Conservation (phyloP, 208 protist species). For the Acanthamoeba lenticulata region DNA sequence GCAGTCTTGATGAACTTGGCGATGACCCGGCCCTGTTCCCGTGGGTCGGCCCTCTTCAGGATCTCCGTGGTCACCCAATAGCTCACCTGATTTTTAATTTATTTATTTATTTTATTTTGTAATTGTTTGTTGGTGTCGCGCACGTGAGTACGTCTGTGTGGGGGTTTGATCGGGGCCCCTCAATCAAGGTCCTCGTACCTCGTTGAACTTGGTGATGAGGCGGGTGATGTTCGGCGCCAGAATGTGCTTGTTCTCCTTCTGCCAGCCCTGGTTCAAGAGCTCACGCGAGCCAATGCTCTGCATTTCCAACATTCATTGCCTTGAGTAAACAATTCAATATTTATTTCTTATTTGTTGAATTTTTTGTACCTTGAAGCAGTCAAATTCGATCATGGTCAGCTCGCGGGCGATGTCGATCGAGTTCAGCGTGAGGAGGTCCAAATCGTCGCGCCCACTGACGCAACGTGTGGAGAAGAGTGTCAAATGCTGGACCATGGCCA, state of each 20-base stretch:
- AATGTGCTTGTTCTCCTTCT: background rate
- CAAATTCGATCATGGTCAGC: background rate
- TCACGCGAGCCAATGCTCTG: background rate
- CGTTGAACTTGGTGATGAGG: conserved; percentile 45
- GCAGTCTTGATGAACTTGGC: conserved; percentile 52
- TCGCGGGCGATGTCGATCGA: background rate
- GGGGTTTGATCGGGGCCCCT: no score
- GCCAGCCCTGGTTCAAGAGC: background rate
- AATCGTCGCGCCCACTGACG: background rate
- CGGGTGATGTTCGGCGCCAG: background rate
- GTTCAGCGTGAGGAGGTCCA: background rate
- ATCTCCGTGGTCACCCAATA: conserved; percentile 67
- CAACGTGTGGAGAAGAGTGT: background rate
- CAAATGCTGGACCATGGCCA: no score
- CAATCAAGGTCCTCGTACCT: background rate
- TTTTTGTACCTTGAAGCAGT: background rate
- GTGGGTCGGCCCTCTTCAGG: background rate
- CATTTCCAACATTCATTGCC: no score
- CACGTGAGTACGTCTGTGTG: no score
- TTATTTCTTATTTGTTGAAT: background rate
- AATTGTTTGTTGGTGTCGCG: no score
- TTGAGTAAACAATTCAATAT: background rate
- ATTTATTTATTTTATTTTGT: no score
- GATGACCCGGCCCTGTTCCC: background rate
- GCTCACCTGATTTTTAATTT: no score